Evolutionary conservation across 306 rosid genomes (phyloP), one percentile per base, ranked within the genome.

Genomic region (Dalbergia cultrata): DNA sequence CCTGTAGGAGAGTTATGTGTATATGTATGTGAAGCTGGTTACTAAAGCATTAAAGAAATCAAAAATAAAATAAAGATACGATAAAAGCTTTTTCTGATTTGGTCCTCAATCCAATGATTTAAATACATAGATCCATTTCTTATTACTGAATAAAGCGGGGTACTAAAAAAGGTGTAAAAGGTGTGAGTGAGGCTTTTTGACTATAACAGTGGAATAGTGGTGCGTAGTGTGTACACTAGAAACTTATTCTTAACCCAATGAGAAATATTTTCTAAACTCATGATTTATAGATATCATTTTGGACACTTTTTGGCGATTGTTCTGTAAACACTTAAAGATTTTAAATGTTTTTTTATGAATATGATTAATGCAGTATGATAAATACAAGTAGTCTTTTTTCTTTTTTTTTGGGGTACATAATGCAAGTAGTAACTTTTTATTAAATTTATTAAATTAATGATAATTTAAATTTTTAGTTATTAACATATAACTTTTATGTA

Each of bases 91-190:
- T 81, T 68, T 8, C 49, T 67, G 82, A 86, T 89, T 87, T 86
- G 81, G 77, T 86, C 82, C 89, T 79, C 53, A 37, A 68, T 86
- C 86, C 87, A 85, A 89, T 79, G 90, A 85, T 89, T 79, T 83
- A 85, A 76, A 82, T 61, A 75, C 49, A 18, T 2, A 11, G 72
- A 79, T 67, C 39, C 63, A 84, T 57, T 73, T 57, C 71, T 44
- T 58, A 16, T 80, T 31, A 61, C 37, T 33, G 61, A 62, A 72
- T 53, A 86, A 84, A 84, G 87, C 17, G n/a, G 73, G 83, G 63
- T 60, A 44, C 69, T 60, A 72, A 64, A 77, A 80, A 84, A 53
- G 26, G 78, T 69, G 82, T 63, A 84, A 89, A 88, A 81, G 85
- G 75, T 22, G 11, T 22, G n/a, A 57, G 75, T 63, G 73, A 72